A percentile compares a stretch with the other conserved stretches of the same genome.
phyloP scores from a whole-genome alignment of 345 rosid species.

The Raphanus raphanistrum region DNA sequence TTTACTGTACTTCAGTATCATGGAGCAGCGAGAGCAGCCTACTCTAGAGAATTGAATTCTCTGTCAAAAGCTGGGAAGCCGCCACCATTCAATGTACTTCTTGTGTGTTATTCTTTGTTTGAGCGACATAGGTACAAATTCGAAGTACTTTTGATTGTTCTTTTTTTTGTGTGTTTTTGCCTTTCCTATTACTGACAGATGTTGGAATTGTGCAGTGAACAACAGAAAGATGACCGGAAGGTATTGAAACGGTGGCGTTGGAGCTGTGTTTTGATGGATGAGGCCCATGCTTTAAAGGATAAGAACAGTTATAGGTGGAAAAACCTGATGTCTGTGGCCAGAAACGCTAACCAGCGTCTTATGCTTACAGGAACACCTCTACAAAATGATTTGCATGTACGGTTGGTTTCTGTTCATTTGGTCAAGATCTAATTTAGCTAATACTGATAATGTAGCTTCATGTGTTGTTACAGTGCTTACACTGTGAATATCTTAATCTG shows the following conservation, averaged over 20 bases:
- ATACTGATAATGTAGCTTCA: neutral
- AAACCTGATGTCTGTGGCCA: slow-evolving; percentile 85
- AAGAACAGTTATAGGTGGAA: slow-evolving; percentile 97
- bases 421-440: slow-evolving; percentile 9
- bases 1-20: slow-evolving; percentile 86
- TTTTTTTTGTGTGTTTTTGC: slow-evolving; percentile 10
- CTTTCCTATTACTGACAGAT: slow-evolving; percentile 22
- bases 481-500: slow-evolving; percentile 13
- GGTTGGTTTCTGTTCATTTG: slow-evolving; percentile 13
- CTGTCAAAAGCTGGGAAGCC: slow-evolving; percentile 81
- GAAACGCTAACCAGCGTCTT: slow-evolving; percentile 90
- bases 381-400: slow-evolving; percentile 97
- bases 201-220: slow-evolving; percentile 56
- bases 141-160: slow-evolving; percentile 22
- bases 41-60: slow-evolving; percentile 76
- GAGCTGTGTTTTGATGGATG: slow-evolving; percentile 99
- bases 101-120: slow-evolving; percentile 93
- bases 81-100: slow-evolving; percentile 87
- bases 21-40: slow-evolving; percentile 77
- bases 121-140: slow-evolving; percentile 84
- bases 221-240: slow-evolving; percentile 97
- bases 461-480: neutral
- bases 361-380: slow-evolving; percentile 99
- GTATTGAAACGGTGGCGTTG: slow-evolving; percentile 86
- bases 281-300: slow-evolving; percentile 98